Evolutionary conservation across 768 basidiomycete genomes (phyloP), one percentile per base, ranked within the genome.

Genomic region (Pilatotrama ljubarskyi): DNA sequence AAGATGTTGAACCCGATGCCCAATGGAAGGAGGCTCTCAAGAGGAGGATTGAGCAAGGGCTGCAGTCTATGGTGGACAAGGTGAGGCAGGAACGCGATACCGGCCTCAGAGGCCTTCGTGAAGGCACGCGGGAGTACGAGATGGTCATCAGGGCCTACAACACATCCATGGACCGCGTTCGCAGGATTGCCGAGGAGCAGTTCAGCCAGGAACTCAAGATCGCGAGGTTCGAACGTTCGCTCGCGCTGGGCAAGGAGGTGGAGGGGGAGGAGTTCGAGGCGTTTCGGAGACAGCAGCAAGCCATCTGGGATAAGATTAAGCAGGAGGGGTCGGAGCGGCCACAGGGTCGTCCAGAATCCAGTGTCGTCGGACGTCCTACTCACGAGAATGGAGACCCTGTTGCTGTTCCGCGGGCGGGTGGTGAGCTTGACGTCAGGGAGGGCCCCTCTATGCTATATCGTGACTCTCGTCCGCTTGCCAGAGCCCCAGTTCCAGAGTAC

Each of bases 41-140:
- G 66, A 75, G 78, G 40, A 76, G 78, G 66, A 88, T 91, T 66
- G 82, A 84, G 64, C 75, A 76, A 2, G 74, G 73, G 8, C 67
- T 77, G 50, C 68, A 63, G 37, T 66, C 71, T 46, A 70, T 72
- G 63, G 79, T 88, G 60, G 80, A 85, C 55, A 87, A 87, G 59
- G 83, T 89, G 18, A 85, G 85, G 72, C 79, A 83, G 58, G 83
- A 82, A 58, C 72, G 83, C 37, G 77, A 83, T 36, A 71, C 74
- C 15, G 79, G 84, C 68, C 74, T 90, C 14, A 15, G 51, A 36
- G 76, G 77, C 61, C 70, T 74, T 9, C 61, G 81, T 68, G 65
- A 75, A 57, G 51, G 64, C 40, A 72, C 68, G 3, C 57, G 63
- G 17, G 65, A 72, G 44, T 73, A 78, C 6, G 72, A 78, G 14